Conservation (phyloP, 169 alveolate species). For the Babesia divergens region DNA sequence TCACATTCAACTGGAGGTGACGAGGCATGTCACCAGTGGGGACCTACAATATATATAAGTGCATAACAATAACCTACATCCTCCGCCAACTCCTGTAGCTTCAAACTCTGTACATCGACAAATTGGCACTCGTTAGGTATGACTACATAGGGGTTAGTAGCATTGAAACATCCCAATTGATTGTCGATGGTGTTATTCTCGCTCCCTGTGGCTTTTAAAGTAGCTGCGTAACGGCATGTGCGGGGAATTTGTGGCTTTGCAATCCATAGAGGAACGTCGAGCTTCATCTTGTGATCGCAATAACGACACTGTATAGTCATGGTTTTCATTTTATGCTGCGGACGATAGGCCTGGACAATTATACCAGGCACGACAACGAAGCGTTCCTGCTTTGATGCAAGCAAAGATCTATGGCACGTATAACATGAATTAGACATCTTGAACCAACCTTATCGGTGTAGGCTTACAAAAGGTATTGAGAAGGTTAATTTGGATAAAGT, state of each 20-base stretch:
- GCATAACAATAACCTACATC: conserved; percentile 74
- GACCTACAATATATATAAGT: conserved; percentile 30
- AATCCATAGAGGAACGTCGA: conserved; percentile 88
- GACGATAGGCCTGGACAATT: conserved; percentile 90
- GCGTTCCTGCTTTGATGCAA: conserved; percentile 82
- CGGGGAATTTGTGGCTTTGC: conserved; percentile 77
- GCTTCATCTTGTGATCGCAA: conserved; percentile 86
- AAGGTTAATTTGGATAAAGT: conserved; percentile 72
- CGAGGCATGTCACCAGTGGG: conserved; percentile 90
- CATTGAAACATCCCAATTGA: conserved; percentile 69
- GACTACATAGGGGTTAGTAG: conserved; percentile 88
- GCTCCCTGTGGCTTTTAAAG: conserved; percentile 69
- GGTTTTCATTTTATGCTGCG: conserved; percentile 82
- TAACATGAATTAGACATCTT: neutral
- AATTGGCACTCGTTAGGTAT: conserved; percentile 92
- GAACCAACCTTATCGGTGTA: conserved; percentile 67
- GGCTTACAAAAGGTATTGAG: conserved; percentile 74
- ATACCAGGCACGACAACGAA: conserved; percentile 93
- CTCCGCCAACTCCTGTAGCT: conserved; percentile 99
- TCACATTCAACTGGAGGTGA: conserved; percentile 84
- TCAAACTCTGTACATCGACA: conserved; percentile 93
- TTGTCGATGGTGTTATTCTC: conserved; percentile 61
- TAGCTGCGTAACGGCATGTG: conserved; percentile 72
- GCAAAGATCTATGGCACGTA: conserved; percentile 21
- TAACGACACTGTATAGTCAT: conserved; percentile 84